These are phyloP conservation scores for Ophiostoma tasmaniense DNA, from an alignment of 2,329 filamentous ascomycete species.

Conservation along the genomic window DNA sequence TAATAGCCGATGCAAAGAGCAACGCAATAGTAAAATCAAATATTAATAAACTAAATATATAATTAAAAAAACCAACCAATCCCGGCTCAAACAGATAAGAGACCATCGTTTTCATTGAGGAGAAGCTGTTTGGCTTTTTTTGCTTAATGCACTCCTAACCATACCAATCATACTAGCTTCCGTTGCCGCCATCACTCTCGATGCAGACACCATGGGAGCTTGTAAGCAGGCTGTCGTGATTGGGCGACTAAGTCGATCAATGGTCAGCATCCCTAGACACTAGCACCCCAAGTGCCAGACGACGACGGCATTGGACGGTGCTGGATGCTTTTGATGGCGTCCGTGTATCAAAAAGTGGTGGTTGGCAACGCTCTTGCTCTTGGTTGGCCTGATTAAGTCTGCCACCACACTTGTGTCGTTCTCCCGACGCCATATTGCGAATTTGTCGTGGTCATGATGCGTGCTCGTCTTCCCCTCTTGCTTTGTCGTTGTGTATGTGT, in stretches of 20 bases:
- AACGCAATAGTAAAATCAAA: background rate
- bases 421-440: background rate
- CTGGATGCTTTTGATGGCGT: background rate
- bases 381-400: background rate
- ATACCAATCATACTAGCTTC: background rate
- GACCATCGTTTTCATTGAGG: background rate
- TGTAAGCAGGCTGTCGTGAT: conserved; percentile 2
- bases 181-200: background rate
- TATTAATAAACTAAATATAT: no score
- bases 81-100: background rate
- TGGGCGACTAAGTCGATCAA: background rate
- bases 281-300: background rate
- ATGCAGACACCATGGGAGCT: background rate
- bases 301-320: background rate
- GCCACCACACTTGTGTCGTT: conserved; percentile 2
- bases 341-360: background rate
- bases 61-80: background rate
- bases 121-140: background rate
- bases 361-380: background rate
- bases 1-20: background rate
- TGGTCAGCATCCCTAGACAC: background rate
- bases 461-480: background rate
- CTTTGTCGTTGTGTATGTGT: background rate
- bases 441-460: background rate
- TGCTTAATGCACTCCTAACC: background rate